These are phyloP conservation scores for Cercis canadensis DNA, from an alignment of 306 rosid species.

Conservation along the genomic window DNA sequence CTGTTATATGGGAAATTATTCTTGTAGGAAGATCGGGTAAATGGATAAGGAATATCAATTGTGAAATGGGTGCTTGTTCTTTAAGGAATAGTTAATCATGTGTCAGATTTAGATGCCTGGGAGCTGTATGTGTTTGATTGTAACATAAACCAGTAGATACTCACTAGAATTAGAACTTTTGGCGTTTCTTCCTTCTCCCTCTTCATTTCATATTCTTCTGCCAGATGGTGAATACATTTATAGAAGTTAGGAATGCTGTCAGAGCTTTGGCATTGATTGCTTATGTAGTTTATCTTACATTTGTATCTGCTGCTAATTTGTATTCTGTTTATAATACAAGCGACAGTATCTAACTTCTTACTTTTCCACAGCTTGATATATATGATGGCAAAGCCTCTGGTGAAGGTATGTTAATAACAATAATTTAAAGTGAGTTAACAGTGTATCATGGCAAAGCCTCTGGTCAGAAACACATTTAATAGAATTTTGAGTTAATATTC, in stretches of 20 bases:
- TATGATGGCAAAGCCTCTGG: slow-evolving; percentile 78
- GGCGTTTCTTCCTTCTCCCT: not conserved
- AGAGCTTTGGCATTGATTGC: not conserved
- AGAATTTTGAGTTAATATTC: no score
- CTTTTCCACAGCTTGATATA: slow-evolving; percentile 73
- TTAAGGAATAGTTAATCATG: not conserved
- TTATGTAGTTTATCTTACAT: not conserved
- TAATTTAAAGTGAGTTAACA: slow-evolving; percentile 20
- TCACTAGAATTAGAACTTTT: not conserved
- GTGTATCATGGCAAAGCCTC: not conserved
- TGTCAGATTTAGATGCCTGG: not conserved
- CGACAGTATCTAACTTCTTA: slow-evolving; percentile 28
- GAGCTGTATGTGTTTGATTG: not conserved
- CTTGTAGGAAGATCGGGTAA: not conserved
- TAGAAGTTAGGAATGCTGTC: not conserved
- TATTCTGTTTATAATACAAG: slow-evolving; percentile 10
- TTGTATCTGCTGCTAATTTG: not conserved
- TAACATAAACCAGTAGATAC: slow-evolving; percentile 8
- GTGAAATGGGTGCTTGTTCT: not conserved
- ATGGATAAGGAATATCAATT: not conserved
- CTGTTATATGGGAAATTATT: not conserved
- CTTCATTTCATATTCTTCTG: not conserved
- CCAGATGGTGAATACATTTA: not conserved
- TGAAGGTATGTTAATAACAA: slow-evolving; percentile 66
- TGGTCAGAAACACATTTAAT: not conserved